Evolutionary conservation across 345 rosid genomes (phyloP).

Genomic region (Mercurialis annua): DNA sequence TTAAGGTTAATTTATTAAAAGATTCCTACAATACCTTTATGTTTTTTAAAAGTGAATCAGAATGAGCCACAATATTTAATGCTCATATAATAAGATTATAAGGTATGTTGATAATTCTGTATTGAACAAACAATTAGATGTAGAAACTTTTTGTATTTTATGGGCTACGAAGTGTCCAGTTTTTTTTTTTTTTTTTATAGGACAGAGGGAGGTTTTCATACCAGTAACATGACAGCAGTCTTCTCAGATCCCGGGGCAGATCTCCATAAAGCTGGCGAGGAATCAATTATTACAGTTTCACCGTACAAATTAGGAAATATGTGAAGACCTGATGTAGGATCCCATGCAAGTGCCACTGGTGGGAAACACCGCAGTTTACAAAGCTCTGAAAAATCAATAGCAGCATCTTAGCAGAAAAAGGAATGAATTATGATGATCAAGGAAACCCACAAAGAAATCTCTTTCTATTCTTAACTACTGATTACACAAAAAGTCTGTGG

Average conservation of each 20-base stretch:
- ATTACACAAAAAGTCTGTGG: neutral
- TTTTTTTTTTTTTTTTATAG: too few species aligned
- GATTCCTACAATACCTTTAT: too few species aligned
- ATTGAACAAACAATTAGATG: too few species aligned
- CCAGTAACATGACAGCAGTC: constrained; percentile 77
- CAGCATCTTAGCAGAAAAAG: constrained; percentile 20
- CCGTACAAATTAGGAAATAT: constrained; percentile 65
- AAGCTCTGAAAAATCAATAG: constrained; percentile 56
- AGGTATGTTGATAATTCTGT: too few species aligned
- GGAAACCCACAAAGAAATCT: neutral
- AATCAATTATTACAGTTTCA: constrained; percentile 68
- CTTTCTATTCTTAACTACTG: neutral
- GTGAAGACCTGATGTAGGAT: constrained; percentile 74
- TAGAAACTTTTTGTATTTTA: too few species aligned
- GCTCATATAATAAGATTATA: too few species aligned
- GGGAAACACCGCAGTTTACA: constrained; percentile 98
- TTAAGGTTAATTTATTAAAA: too few species aligned
- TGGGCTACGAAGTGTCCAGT: too few species aligned
- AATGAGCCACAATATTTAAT: too few species aligned
- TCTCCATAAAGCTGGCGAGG: constrained; percentile 81
- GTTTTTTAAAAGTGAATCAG: too few species aligned
- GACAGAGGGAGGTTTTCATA: too few species aligned
- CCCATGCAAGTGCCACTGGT: constrained; percentile 98
- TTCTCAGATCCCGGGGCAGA: constrained; percentile 57
- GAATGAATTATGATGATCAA: constrained; percentile 3